phyloP scores from a whole-genome alignment of 2,329 filamentous ascomycete genomes.

The Arthrobotrys sphaeroides region DNA sequence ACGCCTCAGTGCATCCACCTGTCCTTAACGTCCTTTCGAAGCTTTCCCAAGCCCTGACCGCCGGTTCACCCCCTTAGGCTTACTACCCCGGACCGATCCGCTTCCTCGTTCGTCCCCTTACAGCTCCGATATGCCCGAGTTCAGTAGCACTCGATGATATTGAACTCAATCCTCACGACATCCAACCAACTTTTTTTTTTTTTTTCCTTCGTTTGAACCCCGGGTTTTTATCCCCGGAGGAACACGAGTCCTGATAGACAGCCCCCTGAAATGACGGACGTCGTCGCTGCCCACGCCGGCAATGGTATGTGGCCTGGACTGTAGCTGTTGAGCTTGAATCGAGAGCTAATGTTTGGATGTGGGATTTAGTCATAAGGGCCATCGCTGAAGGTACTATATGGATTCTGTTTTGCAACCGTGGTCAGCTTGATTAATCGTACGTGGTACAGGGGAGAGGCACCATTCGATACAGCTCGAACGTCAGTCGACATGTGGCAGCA shows the following conservation, averaged over 20 bases:
- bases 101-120: conserved; percentile 14
- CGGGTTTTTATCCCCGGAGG: conserved; percentile 27
- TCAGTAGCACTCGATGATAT: conserved; percentile 50
- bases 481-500: conserved; percentile 55
- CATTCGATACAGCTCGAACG: conserved; percentile 35
- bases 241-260: conserved; percentile 15
- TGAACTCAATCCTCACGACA: conserved; percentile 22
- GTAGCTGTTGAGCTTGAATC: background rate
- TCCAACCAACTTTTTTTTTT: background rate
- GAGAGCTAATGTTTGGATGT: conserved; percentile 14
- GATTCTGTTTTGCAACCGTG: background rate
- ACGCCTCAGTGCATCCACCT: background rate
- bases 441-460: conserved; percentile 22
- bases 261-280: conserved; percentile 53
- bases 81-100: background rate
- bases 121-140: conserved; percentile 48
- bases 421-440: conserved; percentile 9
- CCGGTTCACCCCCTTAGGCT: background rate
- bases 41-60: conserved; percentile 7
- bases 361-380: conserved; percentile 31
- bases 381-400: conserved; percentile 37
- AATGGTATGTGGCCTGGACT: too few species aligned
- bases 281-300: conserved; percentile 38
- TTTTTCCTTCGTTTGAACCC: too few species aligned
- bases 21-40: too few species aligned